Evolutionary conservation across 2,329 filamentous ascomycete species (phyloP).

Genomic region (Diplodia seriata): DNA sequence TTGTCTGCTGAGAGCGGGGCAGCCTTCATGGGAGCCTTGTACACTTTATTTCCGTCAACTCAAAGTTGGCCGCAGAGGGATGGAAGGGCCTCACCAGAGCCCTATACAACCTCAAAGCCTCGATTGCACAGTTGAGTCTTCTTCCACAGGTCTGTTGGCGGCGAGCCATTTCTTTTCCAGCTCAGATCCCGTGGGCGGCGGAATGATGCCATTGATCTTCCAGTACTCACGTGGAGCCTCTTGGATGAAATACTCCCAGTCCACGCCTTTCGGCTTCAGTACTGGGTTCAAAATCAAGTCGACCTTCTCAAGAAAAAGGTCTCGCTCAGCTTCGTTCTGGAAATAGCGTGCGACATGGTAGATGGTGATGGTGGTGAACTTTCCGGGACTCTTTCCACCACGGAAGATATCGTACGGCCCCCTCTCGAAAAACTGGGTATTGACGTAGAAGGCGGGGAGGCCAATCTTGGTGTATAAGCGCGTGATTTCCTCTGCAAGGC

Average conservation of each 20-base stretch:
- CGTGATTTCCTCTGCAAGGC: slow-evolving; percentile 47
- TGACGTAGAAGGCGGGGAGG: slow-evolving; percentile 53
- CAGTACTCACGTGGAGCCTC: slow-evolving; percentile 53
- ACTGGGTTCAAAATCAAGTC: slow-evolving; percentile 46
- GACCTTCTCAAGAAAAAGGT: slow-evolving; percentile 38
- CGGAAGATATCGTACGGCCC: slow-evolving; percentile 39
- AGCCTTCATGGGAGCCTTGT: no score
- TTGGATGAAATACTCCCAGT: slow-evolving; percentile 53
- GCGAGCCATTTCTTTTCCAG: slow-evolving; percentile 42
- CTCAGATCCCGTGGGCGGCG: slow-evolving; percentile 46
- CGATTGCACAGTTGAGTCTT: not conserved
- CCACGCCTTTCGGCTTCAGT: slow-evolving; percentile 50
- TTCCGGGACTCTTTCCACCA: slow-evolving; percentile 37
- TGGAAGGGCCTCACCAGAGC: not conserved
- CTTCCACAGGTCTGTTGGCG: slow-evolving; percentile 33
- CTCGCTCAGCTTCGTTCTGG: slow-evolving; percentile 25
- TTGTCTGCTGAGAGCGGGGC: no score
- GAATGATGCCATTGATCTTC: slow-evolving; percentile 51
- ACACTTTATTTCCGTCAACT: not conserved
- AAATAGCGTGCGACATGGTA: not conserved
- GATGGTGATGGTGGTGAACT: slow-evolving; percentile 2
- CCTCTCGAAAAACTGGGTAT: slow-evolving; percentile 48
- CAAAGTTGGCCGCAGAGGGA: not conserved
- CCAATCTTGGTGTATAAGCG: slow-evolving; percentile 48
- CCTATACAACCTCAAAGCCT: not conserved